A percentile compares a stretch with the other conserved stretches of the same genome.
These are phyloP conservation scores for Neostapfia colusana DNA, from an alignment of 176 grass and related monocot genomes.

Conservation along the genomic window DNA sequence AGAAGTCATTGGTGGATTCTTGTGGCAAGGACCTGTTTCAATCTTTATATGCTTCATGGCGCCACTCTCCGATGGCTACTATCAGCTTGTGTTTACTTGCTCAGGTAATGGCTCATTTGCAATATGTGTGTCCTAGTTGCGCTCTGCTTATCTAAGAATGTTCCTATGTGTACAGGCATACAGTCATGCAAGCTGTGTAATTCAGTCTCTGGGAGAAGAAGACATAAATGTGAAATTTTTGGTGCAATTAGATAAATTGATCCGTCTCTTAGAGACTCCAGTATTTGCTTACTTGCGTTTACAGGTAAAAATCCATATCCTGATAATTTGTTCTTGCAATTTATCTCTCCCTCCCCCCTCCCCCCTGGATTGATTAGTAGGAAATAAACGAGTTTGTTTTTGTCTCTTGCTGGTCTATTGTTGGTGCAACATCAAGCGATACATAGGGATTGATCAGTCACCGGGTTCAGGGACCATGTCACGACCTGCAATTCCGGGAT, in stretches of 20 bases:
- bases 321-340: slow-evolving; percentile 10
- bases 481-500: no score
- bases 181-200: slow-evolving; percentile 81
- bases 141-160: slow-evolving; percentile 34
- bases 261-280: slow-evolving; percentile 88
- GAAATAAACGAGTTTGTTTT: slow-evolving; percentile 14
- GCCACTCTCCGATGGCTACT: slow-evolving; percentile 95
- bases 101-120: slow-evolving; percentile 58
- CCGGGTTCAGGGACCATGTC: no score
- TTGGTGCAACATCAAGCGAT: slow-evolving; percentile 1
- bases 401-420: slow-evolving; percentile 3
- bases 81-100: slow-evolving; percentile 94
- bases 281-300: slow-evolving; percentile 98
- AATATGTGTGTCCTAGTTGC: slow-evolving; percentile 42
- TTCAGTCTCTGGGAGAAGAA: slow-evolving; percentile 91
- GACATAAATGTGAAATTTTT: slow-evolving; percentile 97
- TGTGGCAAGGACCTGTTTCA: slow-evolving; percentile 84
- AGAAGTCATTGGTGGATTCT: slow-evolving; percentile 80
- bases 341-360: not conserved
- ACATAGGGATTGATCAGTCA: not conserved
- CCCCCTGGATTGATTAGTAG: not conserved
- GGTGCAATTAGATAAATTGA: slow-evolving; percentile 94
- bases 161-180: slow-evolving; percentile 68
- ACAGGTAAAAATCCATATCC: slow-evolving; percentile 56
- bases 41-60: slow-evolving; percentile 89